Conservation (phyloP, 2,329 filamentous ascomycete species). For the Westerdykella ornata region DNA sequence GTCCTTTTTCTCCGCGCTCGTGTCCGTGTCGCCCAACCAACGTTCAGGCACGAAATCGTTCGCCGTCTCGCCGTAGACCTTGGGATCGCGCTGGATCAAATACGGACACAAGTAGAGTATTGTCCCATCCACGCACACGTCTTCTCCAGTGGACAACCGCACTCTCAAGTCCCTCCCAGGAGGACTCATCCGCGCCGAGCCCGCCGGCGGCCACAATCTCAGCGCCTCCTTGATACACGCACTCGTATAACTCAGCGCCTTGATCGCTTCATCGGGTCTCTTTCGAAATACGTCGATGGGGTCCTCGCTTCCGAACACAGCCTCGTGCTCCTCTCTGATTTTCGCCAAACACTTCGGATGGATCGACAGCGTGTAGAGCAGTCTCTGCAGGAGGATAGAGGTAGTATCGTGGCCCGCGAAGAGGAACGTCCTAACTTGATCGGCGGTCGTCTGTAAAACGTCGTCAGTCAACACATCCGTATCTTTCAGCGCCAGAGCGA, state of each 20-base stretch:
- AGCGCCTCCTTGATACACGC: conserved; percentile 52
- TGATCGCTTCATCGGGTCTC: conserved; percentile 45
- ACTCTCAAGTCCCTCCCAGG: conserved; percentile 38
- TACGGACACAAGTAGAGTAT: conserved; percentile 42
- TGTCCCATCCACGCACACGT: conserved; percentile 41
- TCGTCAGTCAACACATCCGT: conserved; percentile 31
- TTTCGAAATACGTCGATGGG: conserved; percentile 38
- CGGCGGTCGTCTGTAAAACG: conserved; percentile 34
- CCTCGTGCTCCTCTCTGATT: conserved; percentile 47
- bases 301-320: conserved; percentile 45
- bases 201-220: conserved; percentile 48
- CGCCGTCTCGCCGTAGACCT: conserved; percentile 27
- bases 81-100: conserved; percentile 34
- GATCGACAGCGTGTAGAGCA: conserved; percentile 29
- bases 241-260: conserved; percentile 46
- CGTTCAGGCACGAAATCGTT: conserved; percentile 33
- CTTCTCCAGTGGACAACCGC: conserved; percentile 38
- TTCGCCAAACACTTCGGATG: conserved; percentile 26
- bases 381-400: conserved; percentile 26
- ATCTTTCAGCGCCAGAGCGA: conserved; percentile 30
- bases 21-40: conserved; percentile 34
- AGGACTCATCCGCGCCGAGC: conserved; percentile 34
- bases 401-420: conserved; percentile 47
- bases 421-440: conserved; percentile 40
- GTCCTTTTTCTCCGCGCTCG: conserved; percentile 13